These are phyloP conservation scores for Aspergillus pseudonomiae DNA, from an alignment of 2,329 filamentous ascomycete genomes.

Conservation along the genomic window DNA sequence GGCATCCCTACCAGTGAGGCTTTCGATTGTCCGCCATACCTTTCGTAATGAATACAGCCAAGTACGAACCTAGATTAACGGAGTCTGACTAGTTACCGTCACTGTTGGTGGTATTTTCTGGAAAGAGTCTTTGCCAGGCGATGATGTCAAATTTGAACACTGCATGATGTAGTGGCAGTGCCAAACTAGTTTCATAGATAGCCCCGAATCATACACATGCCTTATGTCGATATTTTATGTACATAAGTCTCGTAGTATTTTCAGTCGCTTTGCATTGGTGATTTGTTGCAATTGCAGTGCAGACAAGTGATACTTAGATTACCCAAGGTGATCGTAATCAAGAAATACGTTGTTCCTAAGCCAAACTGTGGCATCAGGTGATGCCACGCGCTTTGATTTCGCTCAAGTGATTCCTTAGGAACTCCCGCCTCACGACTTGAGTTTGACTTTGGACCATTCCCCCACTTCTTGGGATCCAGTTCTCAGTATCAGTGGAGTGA, in stretches of 20 bases:
- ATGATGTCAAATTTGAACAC: background rate
- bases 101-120: background rate
- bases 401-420: too few species aligned
- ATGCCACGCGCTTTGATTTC: background rate
- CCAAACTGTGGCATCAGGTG: background rate
- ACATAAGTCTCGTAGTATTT: background rate
- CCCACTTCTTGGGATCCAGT: background rate
- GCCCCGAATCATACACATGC: background rate
- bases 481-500: too few species aligned
- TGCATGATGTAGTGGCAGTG: background rate
- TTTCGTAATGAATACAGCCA: background rate
- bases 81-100: background rate
- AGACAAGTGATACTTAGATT: background rate
- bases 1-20: conserved; percentile 49
- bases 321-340: too few species aligned
- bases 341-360: too few species aligned
- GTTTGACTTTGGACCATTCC: too few species aligned
- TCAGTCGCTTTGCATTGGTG: background rate
- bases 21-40: conserved; percentile 10
- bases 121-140: background rate
- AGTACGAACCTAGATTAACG: background rate
- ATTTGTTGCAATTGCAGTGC: background rate
- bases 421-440: too few species aligned
- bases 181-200: background rate
- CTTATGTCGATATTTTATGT: background rate